Evolutionary conservation across 257 asterid species (phyloP).

Genomic region (Ocimum tenuiflorum): DNA sequence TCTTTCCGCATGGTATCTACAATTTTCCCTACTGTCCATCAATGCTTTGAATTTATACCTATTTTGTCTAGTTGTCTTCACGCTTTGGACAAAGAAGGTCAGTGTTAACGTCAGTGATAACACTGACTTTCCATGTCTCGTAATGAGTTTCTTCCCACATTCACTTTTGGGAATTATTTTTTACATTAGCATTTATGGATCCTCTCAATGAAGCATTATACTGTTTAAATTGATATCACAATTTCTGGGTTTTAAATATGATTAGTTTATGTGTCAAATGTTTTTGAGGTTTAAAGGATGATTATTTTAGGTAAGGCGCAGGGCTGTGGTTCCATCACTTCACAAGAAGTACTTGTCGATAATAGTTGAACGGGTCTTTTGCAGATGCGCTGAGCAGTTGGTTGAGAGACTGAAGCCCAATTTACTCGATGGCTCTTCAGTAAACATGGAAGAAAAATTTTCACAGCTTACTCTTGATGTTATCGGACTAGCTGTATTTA

Average conservation of each 20-base stretch:
- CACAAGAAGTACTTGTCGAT: slow-evolving; percentile 97
- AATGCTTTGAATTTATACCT: background rate
- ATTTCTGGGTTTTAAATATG: slow-evolving; percentile 1
- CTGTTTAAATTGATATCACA: background rate
- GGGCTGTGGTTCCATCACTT: slow-evolving; percentile 99
- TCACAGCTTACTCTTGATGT: slow-evolving; percentile 96
- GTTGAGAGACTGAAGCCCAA: slow-evolving; percentile 64
- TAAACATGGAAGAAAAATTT: slow-evolving; percentile 86
- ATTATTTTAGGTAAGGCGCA: slow-evolving; percentile 81
- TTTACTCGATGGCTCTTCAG: slow-evolving; percentile 51
- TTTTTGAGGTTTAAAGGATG: slow-evolving; percentile 23
- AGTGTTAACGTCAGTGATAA: background rate
- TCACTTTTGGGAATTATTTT: background rate
- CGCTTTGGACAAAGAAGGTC: background rate
- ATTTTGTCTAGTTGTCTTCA: background rate
- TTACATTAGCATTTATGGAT: background rate
- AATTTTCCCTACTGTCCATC: background rate
- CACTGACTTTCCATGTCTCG: background rate
- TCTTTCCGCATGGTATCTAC: too few relatives aligned
- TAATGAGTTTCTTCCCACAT: background rate
- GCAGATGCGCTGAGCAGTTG: slow-evolving; percentile 85
- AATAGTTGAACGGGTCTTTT: slow-evolving; percentile 90
- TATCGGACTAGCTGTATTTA: slow-evolving; percentile 82
- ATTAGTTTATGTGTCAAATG: slow-evolving; percentile 12
- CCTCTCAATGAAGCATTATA: background rate